Evolutionary conservation across 495 filamentous ascomycete species (phyloP).

Genomic region (Trichocladium uniseriatum): DNA sequence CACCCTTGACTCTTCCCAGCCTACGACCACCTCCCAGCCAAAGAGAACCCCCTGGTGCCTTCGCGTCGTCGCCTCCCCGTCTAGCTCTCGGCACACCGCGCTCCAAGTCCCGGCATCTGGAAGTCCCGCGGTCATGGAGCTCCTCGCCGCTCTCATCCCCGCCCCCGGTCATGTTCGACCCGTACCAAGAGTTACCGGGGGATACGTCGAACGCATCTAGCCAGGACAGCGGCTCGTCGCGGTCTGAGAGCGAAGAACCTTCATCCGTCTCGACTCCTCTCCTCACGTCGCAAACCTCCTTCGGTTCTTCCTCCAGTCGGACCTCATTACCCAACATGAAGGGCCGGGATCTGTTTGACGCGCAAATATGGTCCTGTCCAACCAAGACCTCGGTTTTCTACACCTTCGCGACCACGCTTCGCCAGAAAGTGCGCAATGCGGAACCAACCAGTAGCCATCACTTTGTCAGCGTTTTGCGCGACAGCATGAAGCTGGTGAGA

Average conservation of each 20-base stretch:
- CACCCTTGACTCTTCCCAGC: constrained; percentile 1
- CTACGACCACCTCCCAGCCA: not conserved
- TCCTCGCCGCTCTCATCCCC: constrained; percentile 42
- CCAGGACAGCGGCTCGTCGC: constrained; percentile 19
- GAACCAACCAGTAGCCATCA: constrained; percentile 48
- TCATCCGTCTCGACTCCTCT: constrained; percentile 29
- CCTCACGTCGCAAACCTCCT: constrained; percentile 34
- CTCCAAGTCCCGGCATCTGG: not conserved
- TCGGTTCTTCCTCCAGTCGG: constrained; percentile 21
- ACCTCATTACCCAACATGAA: constrained; percentile 46
- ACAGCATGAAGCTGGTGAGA: constrained; percentile 51
- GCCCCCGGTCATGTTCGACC: constrained; percentile 35
- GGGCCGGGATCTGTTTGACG: constrained; percentile 58
- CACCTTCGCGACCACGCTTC: constrained; percentile 53
- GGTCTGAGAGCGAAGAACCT: constrained; percentile 29
- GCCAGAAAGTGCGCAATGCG: constrained; percentile 49
- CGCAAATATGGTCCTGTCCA: constrained; percentile 54
- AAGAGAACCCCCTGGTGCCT: not conserved
- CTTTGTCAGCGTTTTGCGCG: constrained; percentile 52
- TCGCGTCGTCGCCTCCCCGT: constrained; percentile 20
- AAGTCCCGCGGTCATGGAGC: constrained; percentile 11
- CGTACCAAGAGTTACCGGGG: constrained; percentile 27
- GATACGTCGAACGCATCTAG: constrained; percentile 21
- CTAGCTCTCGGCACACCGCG: constrained; percentile 6
- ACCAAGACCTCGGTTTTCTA: constrained; percentile 57